Evolutionary conservation across 2,329 filamentous ascomycete species (phyloP).

Genomic region (Fusarium brachygibbosum): DNA sequence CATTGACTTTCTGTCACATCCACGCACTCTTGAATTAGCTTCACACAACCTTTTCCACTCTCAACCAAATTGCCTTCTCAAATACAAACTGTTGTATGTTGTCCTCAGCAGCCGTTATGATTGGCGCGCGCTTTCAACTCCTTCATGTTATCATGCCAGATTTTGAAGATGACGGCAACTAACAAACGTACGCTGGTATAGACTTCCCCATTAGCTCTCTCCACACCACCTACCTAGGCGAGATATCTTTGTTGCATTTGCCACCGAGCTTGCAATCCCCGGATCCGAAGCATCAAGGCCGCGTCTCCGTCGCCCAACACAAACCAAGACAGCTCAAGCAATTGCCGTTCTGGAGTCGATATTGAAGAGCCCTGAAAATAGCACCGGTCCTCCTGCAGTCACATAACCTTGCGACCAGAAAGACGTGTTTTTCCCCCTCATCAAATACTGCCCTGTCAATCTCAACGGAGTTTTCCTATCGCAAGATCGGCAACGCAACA

Average conservation of each 20-base stretch:
- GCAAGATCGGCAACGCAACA: constrained; percentile 35
- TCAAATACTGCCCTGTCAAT: constrained; percentile 10
- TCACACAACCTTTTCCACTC: background rate
- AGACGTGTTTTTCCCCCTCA: constrained; percentile 13
- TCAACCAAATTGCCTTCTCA: constrained; percentile 26
- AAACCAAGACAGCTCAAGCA: background rate
- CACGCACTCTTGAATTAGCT: constrained; percentile 17
- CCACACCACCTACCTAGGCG: constrained; percentile 30
- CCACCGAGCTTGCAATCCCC: constrained; percentile 34
- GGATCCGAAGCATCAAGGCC: constrained; percentile 42
- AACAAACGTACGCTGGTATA: constrained; percentile 15
- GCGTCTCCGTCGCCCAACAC: constrained; percentile 27
- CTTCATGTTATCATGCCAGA: constrained; percentile 28
- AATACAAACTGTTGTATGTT: constrained; percentile 36
- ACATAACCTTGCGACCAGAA: constrained; percentile 32
- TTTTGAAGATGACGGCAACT: constrained; percentile 16
- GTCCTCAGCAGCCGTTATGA: background rate
- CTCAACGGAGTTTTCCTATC: constrained; percentile 35
- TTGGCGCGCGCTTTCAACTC: background rate
- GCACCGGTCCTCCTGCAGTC: constrained; percentile 40
- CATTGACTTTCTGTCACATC: constrained; percentile 34
- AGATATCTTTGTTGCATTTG: constrained; percentile 40
- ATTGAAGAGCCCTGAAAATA: constrained; percentile 48
- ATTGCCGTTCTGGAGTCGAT: constrained; percentile 49
- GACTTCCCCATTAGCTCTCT: constrained; percentile 34